Evolutionary conservation across 2,329 filamentous ascomycete species (phyloP).

Genomic region (Sarocladium brachiariae): DNA sequence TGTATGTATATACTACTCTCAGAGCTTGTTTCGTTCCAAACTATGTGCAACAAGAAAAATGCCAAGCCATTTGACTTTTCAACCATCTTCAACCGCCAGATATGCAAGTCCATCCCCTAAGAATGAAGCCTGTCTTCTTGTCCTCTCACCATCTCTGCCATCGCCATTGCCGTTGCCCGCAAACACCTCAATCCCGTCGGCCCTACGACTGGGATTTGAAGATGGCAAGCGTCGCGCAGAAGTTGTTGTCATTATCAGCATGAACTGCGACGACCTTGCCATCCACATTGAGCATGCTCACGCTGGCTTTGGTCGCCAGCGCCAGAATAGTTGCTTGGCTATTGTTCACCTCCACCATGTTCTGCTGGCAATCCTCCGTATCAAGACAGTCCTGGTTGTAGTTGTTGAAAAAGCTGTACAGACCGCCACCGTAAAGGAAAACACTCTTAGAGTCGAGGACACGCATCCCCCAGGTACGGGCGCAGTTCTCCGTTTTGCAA

Average conservation of each 20-base stretch:
- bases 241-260: slow-evolving; percentile 10
- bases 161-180: background rate
- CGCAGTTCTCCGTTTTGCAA: slow-evolving; percentile 12
- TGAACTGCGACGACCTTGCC: slow-evolving; percentile 8
- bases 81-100: slow-evolving; percentile 3
- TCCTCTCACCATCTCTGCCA: background rate
- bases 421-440: slow-evolving; percentile 43
- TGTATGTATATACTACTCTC: slow-evolving; percentile 7
- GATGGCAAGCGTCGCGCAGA: slow-evolving; percentile 9
- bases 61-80: background rate
- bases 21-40: background rate
- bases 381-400: slow-evolving; percentile 28
- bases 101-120: background rate
- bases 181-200: background rate
- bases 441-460: slow-evolving; percentile 41
- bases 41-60: slow-evolving; percentile 9
- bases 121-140: background rate
- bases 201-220: slow-evolving; percentile 3
- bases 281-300: slow-evolving; percentile 14
- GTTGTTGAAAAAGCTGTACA: slow-evolving; percentile 55
- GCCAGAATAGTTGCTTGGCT: slow-evolving; percentile 14
- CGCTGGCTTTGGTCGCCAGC: slow-evolving; percentile 10
- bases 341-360: slow-evolving; percentile 14
- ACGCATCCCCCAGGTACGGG: slow-evolving; percentile 42
- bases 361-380: slow-evolving; percentile 10